Evolutionary conservation across 225 moss, liverwort and hornwort genomes (phyloP), one percentile per base, ranked within the genome.

Genomic region (Asterella californica): DNA sequence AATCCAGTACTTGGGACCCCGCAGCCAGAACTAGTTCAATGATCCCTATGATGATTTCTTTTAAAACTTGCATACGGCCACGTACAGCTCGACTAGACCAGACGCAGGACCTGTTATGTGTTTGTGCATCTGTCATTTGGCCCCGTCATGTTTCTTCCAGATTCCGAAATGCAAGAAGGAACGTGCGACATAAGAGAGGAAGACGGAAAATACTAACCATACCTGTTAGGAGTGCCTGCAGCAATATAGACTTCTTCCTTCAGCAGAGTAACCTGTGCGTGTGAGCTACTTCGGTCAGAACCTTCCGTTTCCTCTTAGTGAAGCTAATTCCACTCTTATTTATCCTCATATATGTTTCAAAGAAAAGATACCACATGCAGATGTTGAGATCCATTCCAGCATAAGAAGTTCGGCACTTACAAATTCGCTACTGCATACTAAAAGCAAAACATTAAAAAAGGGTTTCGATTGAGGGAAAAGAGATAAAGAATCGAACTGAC

Each of bases 211-310:
- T 0, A 19, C 2, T 10, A 71, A 71, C 9, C 24, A 79, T 63
- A 92, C 94, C 92, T 94, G 81, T 90, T 94, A 45, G 94, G 94
- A 34, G 94, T 94, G 83, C 94, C 94, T 77, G 92, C 92, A 54
- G 91, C 94, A 66, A 94, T 81, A 76, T 92, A 90, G 67, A 92
- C 90, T 70, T 86, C 83, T 22, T 87, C 82, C 83, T 92, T 88
- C 42, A 94, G 47, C 64, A 88, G 52, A 57, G 78, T 79, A 63
- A 92, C 90, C 94, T 94, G 86, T 42, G 19, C 32, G n/a, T 33
- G 42, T 42, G 42, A 42, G 12, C 71, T 27, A 25, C 25, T 10
- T 5, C 15, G 5, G 53, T 74, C 18, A 50, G 74, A 52, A 74
- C 30, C 74, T 32, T 25, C 33, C 2, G 9, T 12, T 45, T 33